phyloP scores from a whole-genome alignment of 257 asterid genomes.

The Nicotiana undulata region DNA sequence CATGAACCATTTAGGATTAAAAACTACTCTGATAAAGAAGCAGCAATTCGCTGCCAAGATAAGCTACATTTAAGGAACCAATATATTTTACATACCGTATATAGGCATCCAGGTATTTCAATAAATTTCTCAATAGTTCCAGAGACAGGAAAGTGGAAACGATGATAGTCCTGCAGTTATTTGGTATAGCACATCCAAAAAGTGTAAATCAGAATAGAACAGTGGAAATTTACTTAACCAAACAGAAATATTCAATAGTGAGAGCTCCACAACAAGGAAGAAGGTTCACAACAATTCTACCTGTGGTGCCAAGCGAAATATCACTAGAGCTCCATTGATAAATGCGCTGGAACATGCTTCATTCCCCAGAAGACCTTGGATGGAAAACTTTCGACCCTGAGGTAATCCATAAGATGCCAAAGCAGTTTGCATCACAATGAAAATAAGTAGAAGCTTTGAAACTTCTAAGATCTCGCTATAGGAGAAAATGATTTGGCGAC shows the following conservation, averaged over 20 bases:
- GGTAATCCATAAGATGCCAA: constrained; percentile 6
- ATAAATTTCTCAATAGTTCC: constrained; percentile 80
- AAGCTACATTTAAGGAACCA: neutral
- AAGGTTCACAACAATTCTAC: constrained; percentile 25
- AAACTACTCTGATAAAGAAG: constrained; percentile 11
- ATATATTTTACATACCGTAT: constrained; percentile 54
- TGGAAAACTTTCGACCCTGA: constrained; percentile 88
- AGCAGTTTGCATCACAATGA: constrained; percentile 9
- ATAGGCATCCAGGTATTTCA: constrained; percentile 86
- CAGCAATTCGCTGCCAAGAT: neutral
- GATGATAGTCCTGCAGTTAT: constrained; percentile 86
- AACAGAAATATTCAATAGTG: neutral
- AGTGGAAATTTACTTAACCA: neutral
- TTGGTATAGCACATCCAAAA: neutral
- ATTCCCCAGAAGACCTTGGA: constrained; percentile 83
- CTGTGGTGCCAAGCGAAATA: constrained; percentile 99
- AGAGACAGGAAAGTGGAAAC: constrained; percentile 90
- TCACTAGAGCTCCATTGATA: constrained; percentile 72
- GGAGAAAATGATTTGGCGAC: neutral
- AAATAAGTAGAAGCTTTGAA: neutral
- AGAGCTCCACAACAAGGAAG: neutral
- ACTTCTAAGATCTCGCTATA: neutral
- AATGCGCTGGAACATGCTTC: constrained; percentile 56
- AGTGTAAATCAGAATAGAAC: neutral
- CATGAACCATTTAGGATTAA: constrained; percentile 22